Evolutionary conservation across 2,329 filamentous ascomycete species (phyloP).

Genomic region (Pyrenochaeta sp.): DNA sequence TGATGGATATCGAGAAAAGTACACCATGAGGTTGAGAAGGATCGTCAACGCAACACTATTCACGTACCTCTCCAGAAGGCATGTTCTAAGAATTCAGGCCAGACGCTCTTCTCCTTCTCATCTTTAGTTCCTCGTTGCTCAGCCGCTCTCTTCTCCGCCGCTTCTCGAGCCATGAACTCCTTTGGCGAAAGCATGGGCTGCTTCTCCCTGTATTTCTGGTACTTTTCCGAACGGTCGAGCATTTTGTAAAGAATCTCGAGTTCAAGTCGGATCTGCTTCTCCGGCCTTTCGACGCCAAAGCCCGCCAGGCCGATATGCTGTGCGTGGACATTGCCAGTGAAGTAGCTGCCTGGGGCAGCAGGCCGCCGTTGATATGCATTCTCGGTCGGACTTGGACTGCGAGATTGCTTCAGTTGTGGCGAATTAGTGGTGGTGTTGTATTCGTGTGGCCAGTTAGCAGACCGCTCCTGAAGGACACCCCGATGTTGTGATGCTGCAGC

Average conservation of each 20-base stretch:
- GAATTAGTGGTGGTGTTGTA: constrained; percentile 19
- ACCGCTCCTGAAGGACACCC: constrained; percentile 53
- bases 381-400: constrained; percentile 39
- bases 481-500: constrained; percentile 22
- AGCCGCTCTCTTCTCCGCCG: constrained; percentile 20
- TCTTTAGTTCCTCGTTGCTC: constrained; percentile 30
- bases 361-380: constrained; percentile 31
- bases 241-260: constrained; percentile 38
- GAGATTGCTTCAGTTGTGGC: constrained; percentile 39
- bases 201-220: constrained; percentile 56
- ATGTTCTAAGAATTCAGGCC: constrained; percentile 58
- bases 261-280: constrained; percentile 40
- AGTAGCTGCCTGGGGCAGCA: constrained; percentile 30
- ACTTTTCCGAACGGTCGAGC: constrained; percentile 50
- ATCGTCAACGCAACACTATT: background rate
- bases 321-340: constrained; percentile 32
- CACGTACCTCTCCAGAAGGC: constrained; percentile 59
- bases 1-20: background rate
- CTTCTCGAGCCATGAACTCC: constrained; percentile 31
- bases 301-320: constrained; percentile 31
- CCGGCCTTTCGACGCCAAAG: constrained; percentile 32
- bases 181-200: constrained; percentile 40
- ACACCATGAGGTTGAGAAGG: background rate
- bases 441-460: constrained; percentile 51
- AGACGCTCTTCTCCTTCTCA: constrained; percentile 50